Evolutionary conservation across 345 rosid species (phyloP), one percentile per base, ranked within the genome.

Genomic region (Zanthoxylum bungeanum): DNA sequence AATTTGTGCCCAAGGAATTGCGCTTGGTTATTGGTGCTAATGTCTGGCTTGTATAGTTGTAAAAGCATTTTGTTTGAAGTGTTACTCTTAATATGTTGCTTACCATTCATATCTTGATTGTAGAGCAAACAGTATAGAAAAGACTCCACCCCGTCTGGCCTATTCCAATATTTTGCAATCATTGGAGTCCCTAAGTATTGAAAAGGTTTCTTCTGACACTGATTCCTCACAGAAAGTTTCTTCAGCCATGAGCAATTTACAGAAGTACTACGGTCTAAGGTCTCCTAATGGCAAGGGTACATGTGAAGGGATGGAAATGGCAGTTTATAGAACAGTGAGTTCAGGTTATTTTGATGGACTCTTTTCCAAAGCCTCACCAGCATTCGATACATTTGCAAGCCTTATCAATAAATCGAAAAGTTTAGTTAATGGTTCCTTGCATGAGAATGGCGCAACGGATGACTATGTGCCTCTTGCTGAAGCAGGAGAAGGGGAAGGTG

Each of bases 171-270:
- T 76, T 55, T 62, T 79, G 61, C 82, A 78, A 36, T 82, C 89
- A 19, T 78, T 85, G 2, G 81, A 82, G 69, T 69, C 86, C 31
- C 75, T 80, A 42, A 79, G 80, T 64, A 40, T 83, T 28, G 66
- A 72, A 51, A 64, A 72, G 72, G 78, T 76, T 60, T 84, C 92
- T 74, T 75, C 84, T 51, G 86, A 88, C 61, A 82, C 83, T 85
- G 68, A 73, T 80, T 75, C 82, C 10, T 69, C 69, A 49, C 60
- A 62, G 67, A 81, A 77, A 66, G 75, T 76, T 56, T 84, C 92
- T 78, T 77, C 88, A 50, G 88, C 92, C 64, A 88, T 88, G 92
- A 77, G 77, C 81, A 77, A 82, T 36, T 73, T 88, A 68, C 87
- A 72, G 75, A 78, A 73, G 27, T 88, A 76, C 73, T 87, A 87